Evolutionary conservation across 768 basidiomycete species (phyloP), one percentile per base, ranked within the genome.

Genomic region (Butyriboletus loyo): DNA sequence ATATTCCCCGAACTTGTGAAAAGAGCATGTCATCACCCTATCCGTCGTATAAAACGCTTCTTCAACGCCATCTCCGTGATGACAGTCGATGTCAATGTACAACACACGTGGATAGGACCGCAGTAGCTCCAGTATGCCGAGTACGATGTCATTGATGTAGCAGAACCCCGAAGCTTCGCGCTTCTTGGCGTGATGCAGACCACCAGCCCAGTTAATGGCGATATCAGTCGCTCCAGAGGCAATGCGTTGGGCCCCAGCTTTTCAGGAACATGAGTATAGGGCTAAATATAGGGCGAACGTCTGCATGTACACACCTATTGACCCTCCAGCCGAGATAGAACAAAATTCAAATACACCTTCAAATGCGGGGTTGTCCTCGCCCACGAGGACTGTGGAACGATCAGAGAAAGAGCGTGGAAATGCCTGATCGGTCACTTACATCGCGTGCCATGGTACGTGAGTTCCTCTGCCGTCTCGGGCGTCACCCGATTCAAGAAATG

Each of bases 101-200:
- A 99, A 75, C 15, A 99, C 96, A 48, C 97, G 86, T 3, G 90
- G 79, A 64, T 84, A 84, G 50, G 77, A 82, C 59, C 94, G 83
- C n/a, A 96, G 75, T 8, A 99, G 84, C 69, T 97, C 96, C 43
- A 99, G 79, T 35, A 97, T 96, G 39, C 85, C 88, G 24, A 98
- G 85, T 1, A 97, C 94, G 66, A 98, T 99, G 70, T 95, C 91
- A 70, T 99, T 99, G 72, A 98, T 87, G 76, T 98, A 99, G 77
- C 97, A 99, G 73, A 99, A 99, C 14, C 97, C 97, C 7, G 89
- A 91, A 0, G 96, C 97, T 73, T 98, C 97, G 50, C 90, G 83
- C 69, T 98, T 98, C 75, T 99, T 99, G n/a, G 97, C 97, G 69
- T 99, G 97, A 72, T 99, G 97, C 4, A 99, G 79, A 2, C 97